phyloP scores from a whole-genome alignment of 1,139 yeast genomes.

The Kodamaea fungicola region DNA sequence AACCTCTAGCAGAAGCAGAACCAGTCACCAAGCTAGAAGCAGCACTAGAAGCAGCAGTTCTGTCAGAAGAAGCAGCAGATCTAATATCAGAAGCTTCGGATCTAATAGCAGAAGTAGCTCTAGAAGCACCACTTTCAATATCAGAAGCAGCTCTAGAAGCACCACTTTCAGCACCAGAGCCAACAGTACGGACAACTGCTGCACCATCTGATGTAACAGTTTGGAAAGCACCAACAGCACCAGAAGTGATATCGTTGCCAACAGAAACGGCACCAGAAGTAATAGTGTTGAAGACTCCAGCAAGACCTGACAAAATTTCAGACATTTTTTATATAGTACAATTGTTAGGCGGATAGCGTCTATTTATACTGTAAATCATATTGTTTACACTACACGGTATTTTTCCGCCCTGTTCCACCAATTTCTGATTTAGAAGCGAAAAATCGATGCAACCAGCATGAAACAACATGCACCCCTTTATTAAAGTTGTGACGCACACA shows the following conservation, averaged over 20 bases:
- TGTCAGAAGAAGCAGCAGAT: constrained; percentile 3
- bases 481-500: neutral
- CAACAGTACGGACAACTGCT: constrained; percentile 4
- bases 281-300: constrained; percentile 9
- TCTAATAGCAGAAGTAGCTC: neutral
- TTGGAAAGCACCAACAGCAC: constrained; percentile 8
- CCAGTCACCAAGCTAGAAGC: constrained; percentile 12
- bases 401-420: constrained; percentile 6
- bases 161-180: constrained; percentile 5
- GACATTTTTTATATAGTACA: constrained; percentile 4
- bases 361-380: constrained; percentile 1
- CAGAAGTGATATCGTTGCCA: constrained; percentile 10
- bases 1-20: constrained; percentile 11
- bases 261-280: constrained; percentile 16
- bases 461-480: constrained; percentile 5
- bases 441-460: neutral
- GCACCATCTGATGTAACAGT: constrained; percentile 8
- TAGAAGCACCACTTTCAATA: neutral
- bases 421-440: neutral
- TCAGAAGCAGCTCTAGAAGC: constrained; percentile 1
- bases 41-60: constrained; percentile 10
- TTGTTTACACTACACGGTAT: neutral
- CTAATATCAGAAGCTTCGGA: constrained; percentile 5
- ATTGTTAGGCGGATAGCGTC: neutral
- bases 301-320: constrained; percentile 9